These are phyloP conservation scores for Colletotrichum sojae DNA, from an alignment of 2,329 filamentous ascomycete species.

Conservation along the genomic window DNA sequence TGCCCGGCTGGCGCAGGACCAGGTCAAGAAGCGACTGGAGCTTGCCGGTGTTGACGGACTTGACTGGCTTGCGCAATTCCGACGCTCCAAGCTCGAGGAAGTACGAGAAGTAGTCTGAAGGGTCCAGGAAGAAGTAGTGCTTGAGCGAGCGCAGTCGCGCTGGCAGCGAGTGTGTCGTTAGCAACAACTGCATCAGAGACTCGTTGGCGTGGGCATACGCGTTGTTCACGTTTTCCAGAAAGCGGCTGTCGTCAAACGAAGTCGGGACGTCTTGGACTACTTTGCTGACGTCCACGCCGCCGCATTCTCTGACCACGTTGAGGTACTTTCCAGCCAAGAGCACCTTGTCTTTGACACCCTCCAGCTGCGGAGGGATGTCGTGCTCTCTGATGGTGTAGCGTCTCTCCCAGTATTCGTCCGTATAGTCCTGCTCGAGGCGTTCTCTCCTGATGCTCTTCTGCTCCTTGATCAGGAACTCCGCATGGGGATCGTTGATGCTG, in stretches of 20 bases:
- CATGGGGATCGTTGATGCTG: conserved; percentile 92
- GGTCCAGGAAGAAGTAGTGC: conserved; percentile 99
- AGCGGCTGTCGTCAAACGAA: conserved; percentile 91
- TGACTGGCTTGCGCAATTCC: conserved; percentile 91
- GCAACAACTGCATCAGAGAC: conserved; percentile 88
- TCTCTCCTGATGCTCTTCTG: conserved; percentile 95
- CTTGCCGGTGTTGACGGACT: conserved; percentile 91
- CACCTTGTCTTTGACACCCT: conserved; percentile 93
- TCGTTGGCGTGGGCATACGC: conserved; percentile 97
- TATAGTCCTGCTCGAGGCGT: conserved; percentile 94
- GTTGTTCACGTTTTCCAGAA: conserved; percentile 94
- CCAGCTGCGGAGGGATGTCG: conserved; percentile 91
- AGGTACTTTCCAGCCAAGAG: conserved; percentile 96
- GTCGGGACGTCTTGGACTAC: conserved; percentile 89
- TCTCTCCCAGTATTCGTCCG: conserved; percentile 99
- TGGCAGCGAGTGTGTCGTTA: conserved; percentile 93
- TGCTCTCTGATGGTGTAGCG: conserved; percentile 94
- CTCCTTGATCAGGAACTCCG: conserved; percentile 95
- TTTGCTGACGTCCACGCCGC: conserved; percentile 93
- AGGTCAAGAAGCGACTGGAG: conserved; percentile 96
- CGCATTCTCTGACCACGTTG: conserved; percentile 97
- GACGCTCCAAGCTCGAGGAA: conserved; percentile 93
- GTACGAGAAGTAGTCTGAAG: conserved; percentile 98
- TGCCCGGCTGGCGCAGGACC: conserved; percentile 95
- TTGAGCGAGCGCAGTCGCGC: conserved; percentile 91